Conservation (phyloP, 495 filamentous ascomycete genomes). For the Margaritispora aquatica region DNA sequence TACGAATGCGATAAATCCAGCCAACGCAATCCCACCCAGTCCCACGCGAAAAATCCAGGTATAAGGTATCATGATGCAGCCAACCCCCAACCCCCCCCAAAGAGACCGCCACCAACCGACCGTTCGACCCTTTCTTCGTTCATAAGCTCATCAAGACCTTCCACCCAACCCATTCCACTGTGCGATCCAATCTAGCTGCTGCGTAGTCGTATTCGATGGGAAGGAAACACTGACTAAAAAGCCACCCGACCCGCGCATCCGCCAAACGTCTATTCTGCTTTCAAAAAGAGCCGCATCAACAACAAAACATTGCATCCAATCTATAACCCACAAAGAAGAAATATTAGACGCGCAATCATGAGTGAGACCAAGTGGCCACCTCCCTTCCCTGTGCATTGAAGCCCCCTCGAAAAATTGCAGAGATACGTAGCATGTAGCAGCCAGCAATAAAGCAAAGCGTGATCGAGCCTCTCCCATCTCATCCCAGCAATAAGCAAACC, state of each 20-base stretch:
- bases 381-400: not conserved
- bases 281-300: not conserved
- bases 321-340: not conserved
- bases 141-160: not conserved
- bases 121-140: no score
- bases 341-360: not conserved
- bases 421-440: no score
- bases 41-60: not conserved
- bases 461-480: no score
- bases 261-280: not conserved
- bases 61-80: not conserved
- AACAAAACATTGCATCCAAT: not conserved
- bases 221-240: no score
- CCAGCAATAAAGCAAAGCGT: not conserved
- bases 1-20: no score
- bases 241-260: no score
- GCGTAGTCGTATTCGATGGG: no score
- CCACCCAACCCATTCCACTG: not conserved
- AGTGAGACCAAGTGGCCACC: not conserved
- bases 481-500: slow-evolving; percentile 11
- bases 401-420: not conserved
- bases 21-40: no score
- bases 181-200: no score
- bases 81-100: not conserved
- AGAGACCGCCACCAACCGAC: not conserved